phyloP scores from a whole-genome alignment of 2,329 filamentous ascomycete genomes.

The Penicillium sp. region DNA sequence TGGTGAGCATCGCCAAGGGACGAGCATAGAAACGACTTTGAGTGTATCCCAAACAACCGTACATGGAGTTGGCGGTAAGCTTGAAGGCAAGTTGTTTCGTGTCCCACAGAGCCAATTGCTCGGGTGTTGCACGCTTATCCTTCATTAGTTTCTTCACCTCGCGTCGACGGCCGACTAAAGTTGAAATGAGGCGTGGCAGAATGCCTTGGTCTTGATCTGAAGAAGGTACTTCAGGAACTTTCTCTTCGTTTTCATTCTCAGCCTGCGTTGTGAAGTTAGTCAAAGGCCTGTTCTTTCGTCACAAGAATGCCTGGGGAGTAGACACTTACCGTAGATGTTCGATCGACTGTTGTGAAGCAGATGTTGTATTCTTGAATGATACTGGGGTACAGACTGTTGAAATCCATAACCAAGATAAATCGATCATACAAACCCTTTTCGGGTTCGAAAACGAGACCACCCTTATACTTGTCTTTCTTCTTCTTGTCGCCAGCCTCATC shows the following conservation, averaged over 20 bases:
- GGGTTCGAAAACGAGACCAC: conserved; percentile 96
- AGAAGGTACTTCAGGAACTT: conserved; percentile 81
- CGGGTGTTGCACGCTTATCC: conserved; percentile 79
- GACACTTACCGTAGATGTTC: conserved; percentile 67
- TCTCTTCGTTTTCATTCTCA: conserved; percentile 78
- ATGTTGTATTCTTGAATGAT: conserved; percentile 99
- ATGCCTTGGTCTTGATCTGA: conserved; percentile 78
- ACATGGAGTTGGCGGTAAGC: conserved; percentile 99
- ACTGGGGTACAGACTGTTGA: conserved; percentile 97
- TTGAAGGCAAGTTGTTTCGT: conserved; percentile 97
- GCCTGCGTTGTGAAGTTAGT: conserved; percentile 27
- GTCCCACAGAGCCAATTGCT: conserved; percentile 92
- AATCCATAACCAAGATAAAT: conserved; percentile 99
- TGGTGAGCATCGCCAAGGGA: conserved; percentile 92
- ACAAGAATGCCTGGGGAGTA: neutral
- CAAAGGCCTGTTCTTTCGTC: neutral
- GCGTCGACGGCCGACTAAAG: conserved; percentile 82
- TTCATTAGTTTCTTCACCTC: conserved; percentile 99
- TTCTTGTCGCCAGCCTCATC: conserved; percentile 72
- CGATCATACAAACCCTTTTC: conserved; percentile 98
- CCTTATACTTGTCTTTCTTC: conserved; percentile 99
- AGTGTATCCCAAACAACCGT: conserved; percentile 95
- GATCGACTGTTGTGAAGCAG: conserved; percentile 96
- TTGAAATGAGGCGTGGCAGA: conserved; percentile 86
- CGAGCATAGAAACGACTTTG: conserved; percentile 97